phyloP scores from a whole-genome alignment of 129 eudicot genomes.

The Heracleum sosnowskyi region DNA sequence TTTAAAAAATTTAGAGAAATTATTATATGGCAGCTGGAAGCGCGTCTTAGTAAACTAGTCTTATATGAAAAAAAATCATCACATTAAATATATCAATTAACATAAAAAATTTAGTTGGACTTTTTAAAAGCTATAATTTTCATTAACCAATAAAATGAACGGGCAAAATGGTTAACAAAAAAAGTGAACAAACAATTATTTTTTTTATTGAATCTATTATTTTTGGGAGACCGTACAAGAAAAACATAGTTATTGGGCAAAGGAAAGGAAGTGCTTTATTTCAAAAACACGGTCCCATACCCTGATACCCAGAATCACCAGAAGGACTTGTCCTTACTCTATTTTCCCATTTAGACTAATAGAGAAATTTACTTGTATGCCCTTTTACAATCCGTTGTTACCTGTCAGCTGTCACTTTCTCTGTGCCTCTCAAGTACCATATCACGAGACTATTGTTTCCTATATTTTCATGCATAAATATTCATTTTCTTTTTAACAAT shows the following conservation, averaged over 20 bases:
- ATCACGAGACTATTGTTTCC: neutral
- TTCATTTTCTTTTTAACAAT: no score
- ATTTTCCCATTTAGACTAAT: neutral
- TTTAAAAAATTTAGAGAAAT: no score
- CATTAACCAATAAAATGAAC: no score
- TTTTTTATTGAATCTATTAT: no score
- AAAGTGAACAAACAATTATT: no score
- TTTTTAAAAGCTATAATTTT: no score
- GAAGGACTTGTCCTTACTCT: neutral
- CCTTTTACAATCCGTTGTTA: neutral
- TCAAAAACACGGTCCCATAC: neutral
- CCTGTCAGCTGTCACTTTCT: neutral
- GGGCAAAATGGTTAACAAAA: no score
- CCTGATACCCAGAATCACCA: neutral
- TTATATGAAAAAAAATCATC: no score
- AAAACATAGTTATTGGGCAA: neutral
- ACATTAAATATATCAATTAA: no score
- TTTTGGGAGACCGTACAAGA: neutral
- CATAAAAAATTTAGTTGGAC: no score
- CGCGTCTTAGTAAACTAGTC: no score
- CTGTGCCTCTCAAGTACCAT: neutral
- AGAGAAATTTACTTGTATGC: neutral
- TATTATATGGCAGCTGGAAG: no score
- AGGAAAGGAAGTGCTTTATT: neutral
- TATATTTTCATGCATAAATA: neutral